Evolutionary conservation across 495 filamentous ascomycete genomes (phyloP), one percentile per base, ranked within the genome.

Genomic region (Glonium stellatum): DNA sequence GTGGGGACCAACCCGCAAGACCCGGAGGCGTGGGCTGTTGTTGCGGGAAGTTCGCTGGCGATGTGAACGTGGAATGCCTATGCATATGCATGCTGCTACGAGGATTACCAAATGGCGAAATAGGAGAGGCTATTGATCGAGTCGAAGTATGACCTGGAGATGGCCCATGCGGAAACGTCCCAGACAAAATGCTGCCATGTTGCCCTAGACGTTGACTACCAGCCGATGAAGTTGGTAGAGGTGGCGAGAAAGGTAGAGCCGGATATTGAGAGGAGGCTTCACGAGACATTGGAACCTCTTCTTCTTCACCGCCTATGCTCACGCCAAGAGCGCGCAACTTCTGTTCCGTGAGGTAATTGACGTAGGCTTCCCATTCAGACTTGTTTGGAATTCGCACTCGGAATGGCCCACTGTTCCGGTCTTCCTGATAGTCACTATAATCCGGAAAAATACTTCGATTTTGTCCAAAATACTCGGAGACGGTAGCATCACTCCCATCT

Each of bases 281-380:
- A 34, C 83, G 77, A 65, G 82, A 85, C 73, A 79, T 75, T 22
- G 72, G 70, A 25, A 72, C 72, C n/a, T 79, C 77, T 15, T 82
- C 78, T 25, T 92, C 87, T 10, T 89, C 86, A 47, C 86, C 86
- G 22, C 84, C 87, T 55, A 87, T 78, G 18, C 80, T 87, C 1
- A 97, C 93, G 47, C 93, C 93, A 48, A 98, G 79, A 52, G 91
- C 90, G 36, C 88, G 84, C 42, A 98, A 78, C 74, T 95, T 98
- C 60, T 91, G 87, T 72, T 98, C 93, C 67, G 85, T 84, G 54
- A 97, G 71, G 54, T 82, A 80, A 50, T 86, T 78, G 34, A 92
- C 87, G 73, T 97, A 96, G 15, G 80, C 75, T 68, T 89, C 85
- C 92, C 93, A 97, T 27, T 86, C 87, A 73, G 73, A 68, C 44